phyloP scores from a whole-genome alignment of 345 rosid genomes.

The Boechera stricta region DNA sequence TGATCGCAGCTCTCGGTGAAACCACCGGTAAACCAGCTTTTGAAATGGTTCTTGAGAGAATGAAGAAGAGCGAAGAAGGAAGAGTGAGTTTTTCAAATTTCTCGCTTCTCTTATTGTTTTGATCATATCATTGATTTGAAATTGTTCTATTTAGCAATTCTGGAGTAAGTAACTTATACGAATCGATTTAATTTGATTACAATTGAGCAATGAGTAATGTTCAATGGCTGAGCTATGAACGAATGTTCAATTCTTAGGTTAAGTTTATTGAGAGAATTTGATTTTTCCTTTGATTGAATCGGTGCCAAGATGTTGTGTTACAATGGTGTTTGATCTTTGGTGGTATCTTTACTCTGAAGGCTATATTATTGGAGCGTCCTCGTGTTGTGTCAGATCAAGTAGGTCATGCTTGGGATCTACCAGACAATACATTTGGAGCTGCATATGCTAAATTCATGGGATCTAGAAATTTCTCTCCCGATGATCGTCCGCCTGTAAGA shows the following conservation, averaged over 20 bases:
- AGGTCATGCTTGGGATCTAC: slow-evolving; percentile 77
- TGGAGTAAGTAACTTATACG: not conserved
- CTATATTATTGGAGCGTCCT: slow-evolving; percentile 66
- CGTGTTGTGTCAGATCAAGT: slow-evolving; percentile 69
- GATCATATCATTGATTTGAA: not conserved
- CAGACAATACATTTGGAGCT: slow-evolving; percentile 76
- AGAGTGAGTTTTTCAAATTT: slow-evolving; percentile 49
- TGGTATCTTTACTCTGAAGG: slow-evolving; percentile 44
- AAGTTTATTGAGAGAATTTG: not conserved
- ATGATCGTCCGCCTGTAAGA: slow-evolving; percentile 77
- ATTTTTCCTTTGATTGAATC: not conserved
- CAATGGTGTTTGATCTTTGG: slow-evolving; percentile 22
- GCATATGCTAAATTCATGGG: slow-evolving; percentile 88
- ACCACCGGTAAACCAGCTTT: slow-evolving; percentile 77
- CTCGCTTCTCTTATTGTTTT: not conserved
- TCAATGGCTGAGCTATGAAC: not conserved
- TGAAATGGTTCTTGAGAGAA: slow-evolving; percentile 68
- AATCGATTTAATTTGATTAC: too few species aligned
- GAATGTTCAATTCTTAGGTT: not conserved
- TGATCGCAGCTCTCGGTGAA: slow-evolving; percentile 77
- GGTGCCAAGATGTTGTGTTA: slow-evolving; percentile 1
- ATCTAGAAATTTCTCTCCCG: slow-evolving; percentile 80
- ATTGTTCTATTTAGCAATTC: not conserved
- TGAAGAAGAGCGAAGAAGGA: slow-evolving; percentile 71
- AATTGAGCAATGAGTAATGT: not conserved